Evolutionary conservation across 495 filamentous ascomycete species (phyloP).

Genomic region (Tetracladium setigerum): DNA sequence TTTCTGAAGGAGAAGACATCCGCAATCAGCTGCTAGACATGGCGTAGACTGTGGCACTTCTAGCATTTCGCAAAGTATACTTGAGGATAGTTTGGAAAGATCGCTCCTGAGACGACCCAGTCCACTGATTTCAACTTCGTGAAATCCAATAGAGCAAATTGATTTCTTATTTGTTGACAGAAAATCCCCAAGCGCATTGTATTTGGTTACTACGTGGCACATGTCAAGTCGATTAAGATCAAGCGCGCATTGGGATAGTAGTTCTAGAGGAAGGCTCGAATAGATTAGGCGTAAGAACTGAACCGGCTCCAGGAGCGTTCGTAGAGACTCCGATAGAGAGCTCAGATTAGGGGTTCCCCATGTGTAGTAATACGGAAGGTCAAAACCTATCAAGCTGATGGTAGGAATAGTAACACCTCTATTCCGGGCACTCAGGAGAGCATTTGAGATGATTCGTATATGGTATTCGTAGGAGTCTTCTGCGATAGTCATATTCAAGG

Average conservation of each 20-base stretch:
- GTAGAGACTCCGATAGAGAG: constrained; percentile 2
- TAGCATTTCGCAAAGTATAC: constrained; percentile 11
- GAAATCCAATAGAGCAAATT: constrained; percentile 12
- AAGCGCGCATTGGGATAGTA: constrained; percentile 3
- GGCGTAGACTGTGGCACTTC: constrained; percentile 6
- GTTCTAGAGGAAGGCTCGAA: background rate
- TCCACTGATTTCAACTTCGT: constrained; percentile 4
- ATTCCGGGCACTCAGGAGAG: constrained; percentile 1
- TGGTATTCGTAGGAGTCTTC: constrained; percentile 4
- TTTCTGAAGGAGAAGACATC: constrained; percentile 7
- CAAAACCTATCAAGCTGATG: constrained; percentile 5
- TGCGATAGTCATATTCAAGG: background rate
- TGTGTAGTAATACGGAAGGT: constrained; percentile 5
- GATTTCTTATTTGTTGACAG: constrained; percentile 11
- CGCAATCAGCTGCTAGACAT: constrained; percentile 12
- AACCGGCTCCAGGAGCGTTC: constrained; percentile 2
- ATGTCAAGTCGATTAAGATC: background rate
- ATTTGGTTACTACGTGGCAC: background rate
- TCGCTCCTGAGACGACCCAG: background rate
- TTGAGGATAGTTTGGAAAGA: constrained; percentile 1
- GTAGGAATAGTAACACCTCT: constrained; percentile 7
- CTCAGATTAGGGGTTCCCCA: constrained; percentile 4
- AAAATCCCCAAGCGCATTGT: constrained; percentile 5
- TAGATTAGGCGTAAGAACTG: constrained; percentile 3
- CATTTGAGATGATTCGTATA: background rate